Evolutionary conservation across 768 basidiomycete species (phyloP).

Genomic region (Mycena leptocephala): DNA sequence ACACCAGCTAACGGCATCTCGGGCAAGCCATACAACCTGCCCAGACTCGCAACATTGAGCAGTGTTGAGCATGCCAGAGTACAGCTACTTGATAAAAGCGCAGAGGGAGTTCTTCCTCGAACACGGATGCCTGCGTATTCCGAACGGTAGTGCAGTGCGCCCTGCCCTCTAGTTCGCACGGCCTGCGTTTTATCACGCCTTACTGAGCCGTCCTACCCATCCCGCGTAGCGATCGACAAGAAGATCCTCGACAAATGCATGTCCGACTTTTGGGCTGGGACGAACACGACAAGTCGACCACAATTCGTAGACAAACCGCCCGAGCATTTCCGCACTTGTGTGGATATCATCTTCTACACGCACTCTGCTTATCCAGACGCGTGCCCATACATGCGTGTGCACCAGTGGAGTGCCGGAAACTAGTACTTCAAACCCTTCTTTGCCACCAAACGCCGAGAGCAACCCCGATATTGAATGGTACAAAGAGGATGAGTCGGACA

Average conservation of each 20-base stretch:
- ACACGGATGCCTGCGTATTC: constrained; percentile 29
- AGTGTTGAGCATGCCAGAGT: constrained; percentile 22
- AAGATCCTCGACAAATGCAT: constrained; percentile 32
- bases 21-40: too few species aligned
- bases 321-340: too few species aligned
- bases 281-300: constrained; percentile 28
- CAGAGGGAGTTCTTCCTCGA: constrained; percentile 33
- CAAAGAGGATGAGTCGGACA: neutral
- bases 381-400: neutral
- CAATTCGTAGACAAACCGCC: too few species aligned
- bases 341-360: neutral
- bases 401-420: neutral
- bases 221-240: constrained; percentile 24
- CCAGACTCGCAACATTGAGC: constrained; percentile 18
- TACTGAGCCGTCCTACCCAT: constrained; percentile 14
- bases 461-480: neutral
- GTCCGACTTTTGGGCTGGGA: constrained; percentile 33
- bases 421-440: neutral
- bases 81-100: constrained; percentile 27
- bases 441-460: neutral
- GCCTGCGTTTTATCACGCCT: constrained; percentile 12
- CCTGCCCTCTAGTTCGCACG: neutral
- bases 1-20: too few species aligned
- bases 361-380: neutral
- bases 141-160: constrained; percentile 24